Conservation (phyloP, 192 early-diverging fungal species). For the Podila horticola region DNA sequence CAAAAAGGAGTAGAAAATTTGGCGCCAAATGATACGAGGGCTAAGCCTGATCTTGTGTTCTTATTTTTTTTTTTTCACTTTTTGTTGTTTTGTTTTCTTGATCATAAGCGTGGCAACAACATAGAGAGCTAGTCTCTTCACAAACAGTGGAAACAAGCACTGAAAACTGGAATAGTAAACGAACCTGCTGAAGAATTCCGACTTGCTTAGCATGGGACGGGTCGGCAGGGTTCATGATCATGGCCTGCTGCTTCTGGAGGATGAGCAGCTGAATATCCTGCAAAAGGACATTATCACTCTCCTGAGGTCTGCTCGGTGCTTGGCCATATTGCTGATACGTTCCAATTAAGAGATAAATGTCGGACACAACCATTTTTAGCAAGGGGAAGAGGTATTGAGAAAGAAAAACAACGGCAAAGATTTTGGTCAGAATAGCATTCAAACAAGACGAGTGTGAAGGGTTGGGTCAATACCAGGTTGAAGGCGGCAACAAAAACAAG, state of each 20-base stretch:
- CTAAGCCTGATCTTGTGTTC: slow-evolving; percentile 6
- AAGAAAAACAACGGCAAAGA: too few relatives aligned
- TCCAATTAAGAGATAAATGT: too few relatives aligned
- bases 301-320: background rate
- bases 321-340: too few relatives aligned
- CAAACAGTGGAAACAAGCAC: background rate
- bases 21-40: too few relatives aligned
- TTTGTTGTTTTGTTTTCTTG: slow-evolving; percentile 4
- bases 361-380: too few relatives aligned
- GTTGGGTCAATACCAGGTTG: too few relatives aligned
- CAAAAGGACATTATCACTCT: slow-evolving; percentile 23
- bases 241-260: slow-evolving; percentile 39
- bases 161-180: background rate
- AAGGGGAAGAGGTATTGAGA: too few relatives aligned
- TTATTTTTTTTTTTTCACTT: slow-evolving; percentile 14
- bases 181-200: slow-evolving; percentile 43
- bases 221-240: slow-evolving; percentile 36
- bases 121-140: background rate
- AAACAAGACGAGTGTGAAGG: too few relatives aligned
- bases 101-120: background rate
- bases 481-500: background rate
- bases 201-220: slow-evolving; percentile 34
- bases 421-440: too few relatives aligned
- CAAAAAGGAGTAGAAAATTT: too few relatives aligned
- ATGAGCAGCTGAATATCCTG: slow-evolving; percentile 42